phyloP scores from a whole-genome alignment of 352 stramenopile genomes.

The Pythium scleroteichum region DNA sequence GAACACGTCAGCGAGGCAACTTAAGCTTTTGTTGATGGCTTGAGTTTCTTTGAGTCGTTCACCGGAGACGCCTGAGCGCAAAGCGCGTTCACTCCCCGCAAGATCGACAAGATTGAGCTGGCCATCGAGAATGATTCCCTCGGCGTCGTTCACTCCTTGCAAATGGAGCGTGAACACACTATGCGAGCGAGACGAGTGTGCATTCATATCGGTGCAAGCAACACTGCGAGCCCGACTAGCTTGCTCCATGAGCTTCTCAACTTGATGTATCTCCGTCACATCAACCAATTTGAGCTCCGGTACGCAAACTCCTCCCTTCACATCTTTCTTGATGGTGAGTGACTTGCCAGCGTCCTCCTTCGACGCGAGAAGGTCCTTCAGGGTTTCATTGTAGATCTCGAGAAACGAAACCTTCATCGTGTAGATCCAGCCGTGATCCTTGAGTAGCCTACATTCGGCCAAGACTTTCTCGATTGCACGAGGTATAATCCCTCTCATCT shows the following conservation, averaged over 20 bases:
- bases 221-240: slow-evolving; percentile 68
- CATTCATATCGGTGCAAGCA: slow-evolving; percentile 95
- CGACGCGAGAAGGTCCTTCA: slow-evolving; percentile 95
- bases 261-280: slow-evolving; percentile 56
- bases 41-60: slow-evolving; percentile 96
- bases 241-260: slow-evolving; percentile 78
- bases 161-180: slow-evolving; percentile 82
- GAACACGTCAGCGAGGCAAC: slow-evolving; percentile 98
- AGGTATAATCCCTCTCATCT: slow-evolving; percentile 98
- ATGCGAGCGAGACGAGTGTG: slow-evolving; percentile 75
- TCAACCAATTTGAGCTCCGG: slow-evolving; percentile 58
- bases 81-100: slow-evolving; percentile 78
- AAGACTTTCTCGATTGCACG: slow-evolving; percentile 96
- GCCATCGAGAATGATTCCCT: slow-evolving; percentile 64
- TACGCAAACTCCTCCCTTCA: slow-evolving; percentile 63
- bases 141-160: slow-evolving; percentile 79
- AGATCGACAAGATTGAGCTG: slow-evolving; percentile 83
- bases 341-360: slow-evolving; percentile 55
- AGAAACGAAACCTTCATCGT: slow-evolving; percentile 96
- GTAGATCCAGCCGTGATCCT: slow-evolving; percentile 93
- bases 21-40: slow-evolving; percentile 99
- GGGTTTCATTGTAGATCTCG: slow-evolving; percentile 99
- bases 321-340: slow-evolving; percentile 73
- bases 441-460: slow-evolving; percentile 51
- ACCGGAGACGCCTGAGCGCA: slow-evolving; percentile 84